Base-by-base conservation (phyloP, 2,329 filamentous ascomycete genomes). In the Talaromyces sp. region DNA sequence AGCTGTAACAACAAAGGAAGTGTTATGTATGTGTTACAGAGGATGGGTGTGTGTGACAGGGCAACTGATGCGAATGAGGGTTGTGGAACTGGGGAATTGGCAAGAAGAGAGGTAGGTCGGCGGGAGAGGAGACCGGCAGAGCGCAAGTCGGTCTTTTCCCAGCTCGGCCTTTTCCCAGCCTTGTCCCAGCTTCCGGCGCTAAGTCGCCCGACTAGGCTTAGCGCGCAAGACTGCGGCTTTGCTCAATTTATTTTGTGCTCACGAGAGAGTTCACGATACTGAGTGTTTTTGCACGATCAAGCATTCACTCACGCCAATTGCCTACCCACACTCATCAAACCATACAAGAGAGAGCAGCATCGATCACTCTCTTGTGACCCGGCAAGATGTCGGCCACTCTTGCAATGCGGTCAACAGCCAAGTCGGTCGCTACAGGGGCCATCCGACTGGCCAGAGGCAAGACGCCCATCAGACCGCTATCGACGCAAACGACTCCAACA, bases 311-410 rank as follows among this genome's bases (percentile, higher is more conserved):
- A 35, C 32, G 35, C 35, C 35, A 38, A 38, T 38, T 38, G 35
- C 35, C 35, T 17, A 38, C 14, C 14, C 35, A n/a, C 35, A 6
- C 35, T n/a, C 14, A 19, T 46, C 19, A 9, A 46, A 11, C 13
- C 43, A 46, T 1, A 13, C 4, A 46, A 21, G 3, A 24, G 43
- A 17, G 43, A 24, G 11, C 5, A 3, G 7, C 7, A 19, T 6
- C 38, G 13, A 41, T 17, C 8, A 41, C 24, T 26, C 13, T 50
- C 46, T 50, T 19, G 46, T 50, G 53, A 35, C 14, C 53, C 24
- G 53, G 53, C 60, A 62, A 41, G 35, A 68, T 65, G 64, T 63
- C 65, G 24, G 62, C 63, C 41, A 62, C 65, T 17, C 64, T 69
- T 67, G 62, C 65, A 64, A 29, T 63, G 58, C 53, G 58, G 60